Percentiles rank a stretch among this genome's conserved stretches.
phyloP scores from a whole-genome alignment of 2,329 filamentous ascomycete genomes.

The Nigrospora sphaerica region DNA sequence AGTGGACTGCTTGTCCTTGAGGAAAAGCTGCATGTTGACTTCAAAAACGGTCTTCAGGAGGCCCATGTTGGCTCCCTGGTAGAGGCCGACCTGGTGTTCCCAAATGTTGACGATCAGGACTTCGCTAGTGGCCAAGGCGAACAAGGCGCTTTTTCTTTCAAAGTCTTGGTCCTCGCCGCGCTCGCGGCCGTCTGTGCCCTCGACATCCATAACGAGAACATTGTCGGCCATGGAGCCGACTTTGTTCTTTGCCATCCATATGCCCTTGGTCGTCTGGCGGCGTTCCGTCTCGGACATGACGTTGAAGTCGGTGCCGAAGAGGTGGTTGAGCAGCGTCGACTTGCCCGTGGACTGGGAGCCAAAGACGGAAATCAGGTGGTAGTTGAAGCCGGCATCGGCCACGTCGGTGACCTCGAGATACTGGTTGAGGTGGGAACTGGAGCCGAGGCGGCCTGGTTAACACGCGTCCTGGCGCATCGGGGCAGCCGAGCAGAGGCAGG shows the following conservation, averaged over 20 bases:
- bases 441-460: slow-evolving; percentile 4
- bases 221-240: slow-evolving; percentile 80
- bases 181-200: slow-evolving; percentile 94
- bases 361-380: slow-evolving; percentile 98
- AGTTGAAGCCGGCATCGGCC: slow-evolving; percentile 91
- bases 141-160: slow-evolving; percentile 94
- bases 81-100: slow-evolving; percentile 97
- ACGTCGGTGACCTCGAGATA: slow-evolving; percentile 78
- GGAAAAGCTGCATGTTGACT: slow-evolving; percentile 92
- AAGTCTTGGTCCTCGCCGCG: slow-evolving; percentile 98
- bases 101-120: slow-evolving; percentile 98
- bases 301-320: slow-evolving; percentile 93
- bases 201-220: slow-evolving; percentile 98
- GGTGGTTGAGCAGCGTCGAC: slow-evolving; percentile 89
- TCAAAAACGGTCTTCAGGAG: slow-evolving; percentile 98
- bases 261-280: slow-evolving; percentile 96
- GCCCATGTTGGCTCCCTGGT: slow-evolving; percentile 98
- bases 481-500: not conserved
- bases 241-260: slow-evolving; percentile 99
- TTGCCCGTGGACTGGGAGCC: slow-evolving; percentile 98
- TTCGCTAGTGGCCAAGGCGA: slow-evolving; percentile 94
- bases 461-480: too few species aligned
- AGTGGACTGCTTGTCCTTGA: slow-evolving; percentile 90
- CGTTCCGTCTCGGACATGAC: slow-evolving; percentile 96
- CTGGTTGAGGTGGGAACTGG: slow-evolving; percentile 66